Evolutionary conservation across 1,139 yeast genomes (phyloP).

Genomic region (Blastobotrys indianensis): DNA sequence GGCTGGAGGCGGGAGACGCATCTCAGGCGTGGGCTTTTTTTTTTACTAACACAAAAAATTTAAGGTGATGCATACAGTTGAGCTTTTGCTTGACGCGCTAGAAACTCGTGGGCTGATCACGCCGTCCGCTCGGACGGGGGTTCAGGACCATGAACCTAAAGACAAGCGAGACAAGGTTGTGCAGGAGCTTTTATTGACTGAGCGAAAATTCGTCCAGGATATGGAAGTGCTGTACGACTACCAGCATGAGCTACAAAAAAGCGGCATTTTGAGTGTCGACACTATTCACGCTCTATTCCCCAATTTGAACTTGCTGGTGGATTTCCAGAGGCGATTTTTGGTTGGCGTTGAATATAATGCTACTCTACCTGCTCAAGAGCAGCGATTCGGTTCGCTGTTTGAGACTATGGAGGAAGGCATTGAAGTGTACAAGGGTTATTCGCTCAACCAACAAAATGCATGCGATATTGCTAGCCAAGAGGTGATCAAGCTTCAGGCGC

Average conservation of each 20-base stretch:
- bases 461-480: slow-evolving; percentile 71
- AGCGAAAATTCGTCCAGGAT: slow-evolving; percentile 87
- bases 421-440: slow-evolving; percentile 78
- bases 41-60: neutral
- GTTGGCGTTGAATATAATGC: slow-evolving; percentile 88
- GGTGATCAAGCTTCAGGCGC: slow-evolving; percentile 48
- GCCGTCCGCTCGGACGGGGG: slow-evolving; percentile 11
- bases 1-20: too few relatives aligned
- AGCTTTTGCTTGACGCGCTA: slow-evolving; percentile 46
- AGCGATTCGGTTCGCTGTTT: slow-evolving; percentile 83
- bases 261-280: slow-evolving; percentile 70
- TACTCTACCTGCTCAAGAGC: slow-evolving; percentile 64
- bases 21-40: too few relatives aligned
- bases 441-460: slow-evolving; percentile 84
- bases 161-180: slow-evolving; percentile 62
- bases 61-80: slow-evolving; percentile 60
- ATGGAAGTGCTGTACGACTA: slow-evolving; percentile 66
- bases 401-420: slow-evolving; percentile 73
- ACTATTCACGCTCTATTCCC: slow-evolving; percentile 81
- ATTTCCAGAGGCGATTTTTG: slow-evolving; percentile 84
- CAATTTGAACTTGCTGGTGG: slow-evolving; percentile 76
- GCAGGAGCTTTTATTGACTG: slow-evolving; percentile 80
- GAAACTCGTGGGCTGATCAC: slow-evolving; percentile 24
- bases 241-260: slow-evolving; percentile 57
- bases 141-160: slow-evolving; percentile 16